phyloP scores from a whole-genome alignment of 148 eudicot genomes.

The Bassia scoparia region DNA sequence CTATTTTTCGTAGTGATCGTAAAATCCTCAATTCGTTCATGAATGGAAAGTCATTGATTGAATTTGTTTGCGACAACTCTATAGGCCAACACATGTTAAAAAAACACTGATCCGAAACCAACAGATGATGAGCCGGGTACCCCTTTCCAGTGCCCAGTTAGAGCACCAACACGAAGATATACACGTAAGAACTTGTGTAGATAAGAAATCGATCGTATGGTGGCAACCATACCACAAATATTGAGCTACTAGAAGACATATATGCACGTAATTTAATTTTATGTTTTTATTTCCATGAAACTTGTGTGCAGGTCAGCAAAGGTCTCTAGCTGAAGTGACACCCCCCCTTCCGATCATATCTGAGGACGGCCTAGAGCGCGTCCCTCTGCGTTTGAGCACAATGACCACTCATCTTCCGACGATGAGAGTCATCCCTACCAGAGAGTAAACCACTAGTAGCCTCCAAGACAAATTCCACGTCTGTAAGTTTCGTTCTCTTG shows the following conservation, averaged over 20 bases:
- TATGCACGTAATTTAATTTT: constrained; percentile 6
- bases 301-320: constrained; percentile 72
- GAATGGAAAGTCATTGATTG: not conserved
- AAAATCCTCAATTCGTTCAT: not conserved
- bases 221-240: not conserved
- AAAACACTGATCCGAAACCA: constrained; percentile 40
- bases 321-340: constrained; percentile 81
- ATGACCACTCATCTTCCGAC: constrained; percentile 54
- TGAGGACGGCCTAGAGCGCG: constrained; percentile 65
- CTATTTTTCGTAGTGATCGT: not conserved
- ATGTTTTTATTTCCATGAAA: constrained; percentile 6
- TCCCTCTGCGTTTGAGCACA: constrained; percentile 49
- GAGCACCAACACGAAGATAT: constrained; percentile 42
- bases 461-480: constrained; percentile 67
- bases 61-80: not conserved
- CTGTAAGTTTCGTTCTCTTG: constrained; percentile 36
- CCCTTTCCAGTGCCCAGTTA: constrained; percentile 34
- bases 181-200: constrained; percentile 41
- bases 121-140: constrained; percentile 23
- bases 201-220: no score
- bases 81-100: constrained; percentile 40
- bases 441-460: constrained; percentile 28
- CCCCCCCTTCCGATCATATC: constrained; percentile 80
- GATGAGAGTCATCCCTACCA: constrained; percentile 41
- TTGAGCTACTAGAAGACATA: not conserved